Evolutionary conservation across 2,329 filamentous ascomycete species (phyloP).

Genomic region (Verticillium nubilum): DNA sequence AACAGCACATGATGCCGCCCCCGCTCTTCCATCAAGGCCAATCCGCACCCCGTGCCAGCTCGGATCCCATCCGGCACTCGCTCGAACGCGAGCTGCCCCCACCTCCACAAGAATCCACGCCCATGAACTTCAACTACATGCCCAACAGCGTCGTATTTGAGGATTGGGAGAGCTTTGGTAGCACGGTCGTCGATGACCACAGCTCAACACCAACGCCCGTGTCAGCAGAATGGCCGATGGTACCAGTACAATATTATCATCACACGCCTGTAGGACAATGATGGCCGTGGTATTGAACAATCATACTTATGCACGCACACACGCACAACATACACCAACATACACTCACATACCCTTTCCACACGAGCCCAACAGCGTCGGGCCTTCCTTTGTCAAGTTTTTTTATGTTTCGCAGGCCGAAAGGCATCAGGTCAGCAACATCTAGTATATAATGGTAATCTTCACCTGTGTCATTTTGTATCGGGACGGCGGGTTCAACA

Average conservation of each 20-base stretch:
- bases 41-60: slow-evolving; percentile 2
- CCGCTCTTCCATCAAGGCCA: slow-evolving; percentile 8
- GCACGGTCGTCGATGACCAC: slow-evolving; percentile 26
- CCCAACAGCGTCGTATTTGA: slow-evolving; percentile 31
- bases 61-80: slow-evolving; percentile 10
- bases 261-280: slow-evolving; percentile 12
- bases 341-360: not conserved
- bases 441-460: slow-evolving; percentile 16
- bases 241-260: slow-evolving; percentile 18
- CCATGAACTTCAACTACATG: slow-evolving; percentile 39
- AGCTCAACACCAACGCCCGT: slow-evolving; percentile 12
- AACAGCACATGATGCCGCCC: slow-evolving; percentile 9
- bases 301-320: no score
- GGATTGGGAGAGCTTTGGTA: slow-evolving; percentile 34
- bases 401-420: slow-evolving; percentile 8
- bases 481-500: not conserved
- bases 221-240: slow-evolving; percentile 16
- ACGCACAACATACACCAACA: not conserved
- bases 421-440: slow-evolving; percentile 1
- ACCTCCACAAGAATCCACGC: slow-evolving; percentile 10
- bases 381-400: slow-evolving; percentile 11
- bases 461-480: slow-evolving; percentile 1
- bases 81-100: slow-evolving; percentile 13
- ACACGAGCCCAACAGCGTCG: slow-evolving; percentile 3
- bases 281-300: not conserved